Conservation (phyloP, 352 stramenopile genomes). For the Pythium aristosporum region DNA sequence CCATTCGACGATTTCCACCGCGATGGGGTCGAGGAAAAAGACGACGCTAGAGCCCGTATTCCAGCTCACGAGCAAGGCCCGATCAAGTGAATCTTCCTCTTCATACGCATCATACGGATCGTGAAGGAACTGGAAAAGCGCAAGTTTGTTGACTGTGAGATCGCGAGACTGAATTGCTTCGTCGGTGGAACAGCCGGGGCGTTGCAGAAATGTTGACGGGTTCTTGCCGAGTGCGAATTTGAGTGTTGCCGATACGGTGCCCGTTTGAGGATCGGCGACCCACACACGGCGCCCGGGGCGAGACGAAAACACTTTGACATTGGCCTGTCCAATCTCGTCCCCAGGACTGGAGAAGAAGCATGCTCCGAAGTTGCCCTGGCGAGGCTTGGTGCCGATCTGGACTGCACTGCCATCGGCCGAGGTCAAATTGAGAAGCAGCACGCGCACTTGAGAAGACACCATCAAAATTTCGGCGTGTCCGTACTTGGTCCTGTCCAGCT, state of each 20-base stretch:
- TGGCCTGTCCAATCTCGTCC: constrained; percentile 34
- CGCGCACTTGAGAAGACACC: constrained; percentile 80
- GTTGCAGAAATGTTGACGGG: constrained; percentile 57
- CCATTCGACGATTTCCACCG: constrained; percentile 86
- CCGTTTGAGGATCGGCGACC: constrained; percentile 74
- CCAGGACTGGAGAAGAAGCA: constrained; percentile 70
- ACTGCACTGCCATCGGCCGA: constrained; percentile 68
- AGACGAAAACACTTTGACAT: constrained; percentile 78
- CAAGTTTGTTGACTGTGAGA: constrained; percentile 80
- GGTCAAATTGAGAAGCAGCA: constrained; percentile 77
- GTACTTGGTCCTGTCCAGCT: constrained; percentile 70
- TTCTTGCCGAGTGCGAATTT: constrained; percentile 81
- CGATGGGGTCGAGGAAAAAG: constrained; percentile 82
- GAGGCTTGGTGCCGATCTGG: constrained; percentile 80
- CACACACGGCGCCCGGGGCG: constrained; percentile 79
- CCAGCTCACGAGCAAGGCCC: constrained; percentile 77
- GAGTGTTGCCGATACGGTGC: constrained; percentile 78
- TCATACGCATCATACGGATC: constrained; percentile 51
- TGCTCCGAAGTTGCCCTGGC: constrained; percentile 78
- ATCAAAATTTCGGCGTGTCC: constrained; percentile 63
- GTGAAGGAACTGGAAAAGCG: constrained; percentile 68
- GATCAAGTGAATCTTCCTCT: constrained; percentile 40
- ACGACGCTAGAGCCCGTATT: constrained; percentile 75
- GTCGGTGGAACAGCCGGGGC: constrained; percentile 48
- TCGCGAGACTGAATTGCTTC: constrained; percentile 71